Percentiles rank a stretch among this genome's conserved stretches.
Conservation (phyloP, 805 yeast genomes). For the Sporopachydermia lactativora region DNA sequence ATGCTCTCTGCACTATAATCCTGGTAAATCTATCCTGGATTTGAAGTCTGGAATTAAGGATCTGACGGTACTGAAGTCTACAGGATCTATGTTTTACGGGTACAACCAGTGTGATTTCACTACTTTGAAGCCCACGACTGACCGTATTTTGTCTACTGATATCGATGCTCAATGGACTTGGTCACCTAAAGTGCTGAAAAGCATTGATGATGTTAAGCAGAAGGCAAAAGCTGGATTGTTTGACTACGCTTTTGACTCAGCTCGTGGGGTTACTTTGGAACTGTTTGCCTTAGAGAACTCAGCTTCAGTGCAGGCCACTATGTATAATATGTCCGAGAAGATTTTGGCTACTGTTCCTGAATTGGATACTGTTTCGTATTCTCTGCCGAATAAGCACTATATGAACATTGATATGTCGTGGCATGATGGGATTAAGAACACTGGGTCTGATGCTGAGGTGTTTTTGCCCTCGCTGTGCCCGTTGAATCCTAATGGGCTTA, state of each 20-base stretch:
- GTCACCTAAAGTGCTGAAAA: conserved; percentile 34
- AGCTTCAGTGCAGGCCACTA: conserved; percentile 93
- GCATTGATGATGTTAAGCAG: conserved; percentile 33
- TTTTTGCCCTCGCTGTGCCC: conserved; percentile 55
- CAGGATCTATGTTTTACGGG: conserved; percentile 88
- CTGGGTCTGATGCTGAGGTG: conserved; percentile 51
- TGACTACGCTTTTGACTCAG: conserved; percentile 47
- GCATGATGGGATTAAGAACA: conserved; percentile 63
- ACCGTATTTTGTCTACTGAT: conserved; percentile 81
- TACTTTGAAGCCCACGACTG: conserved; percentile 68
- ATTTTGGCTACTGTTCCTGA: conserved; percentile 46
- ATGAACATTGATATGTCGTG: conserved; percentile 67
- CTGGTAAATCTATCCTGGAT: conserved; percentile 36
- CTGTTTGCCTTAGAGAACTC: conserved; percentile 77
- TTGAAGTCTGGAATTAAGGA: conserved; percentile 63
- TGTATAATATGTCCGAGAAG: conserved; percentile 79
- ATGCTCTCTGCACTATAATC: conserved; percentile 30
- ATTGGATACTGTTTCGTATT: conserved; percentile 53
- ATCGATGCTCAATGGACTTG: conserved; percentile 62
- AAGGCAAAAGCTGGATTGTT: conserved; percentile 49
- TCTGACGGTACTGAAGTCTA: conserved; percentile 74
- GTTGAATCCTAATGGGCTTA: conserved; percentile 87
- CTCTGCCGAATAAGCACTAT: conserved; percentile 87
- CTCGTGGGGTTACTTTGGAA: conserved; percentile 56
- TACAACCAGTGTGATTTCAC: conserved; percentile 81